phyloP scores from a whole-genome alignment of 2,329 filamentous ascomycete genomes.

The Penicillium sp. region DNA sequence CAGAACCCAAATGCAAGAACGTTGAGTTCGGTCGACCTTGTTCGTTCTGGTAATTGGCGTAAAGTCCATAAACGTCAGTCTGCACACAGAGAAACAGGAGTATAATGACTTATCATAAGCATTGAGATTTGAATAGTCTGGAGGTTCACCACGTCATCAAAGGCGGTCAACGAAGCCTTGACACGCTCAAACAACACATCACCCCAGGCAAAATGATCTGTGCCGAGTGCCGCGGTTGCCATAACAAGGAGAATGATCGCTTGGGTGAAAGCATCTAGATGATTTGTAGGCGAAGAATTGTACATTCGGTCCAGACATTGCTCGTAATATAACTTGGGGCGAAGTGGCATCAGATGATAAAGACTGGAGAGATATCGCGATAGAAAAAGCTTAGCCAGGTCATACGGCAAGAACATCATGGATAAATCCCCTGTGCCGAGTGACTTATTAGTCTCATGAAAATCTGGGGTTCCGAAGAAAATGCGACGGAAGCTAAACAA shows the following conservation, averaged over 20 bases:
- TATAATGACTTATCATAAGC: conserved; percentile 45
- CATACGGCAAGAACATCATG: conserved; percentile 41
- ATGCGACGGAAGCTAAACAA: conserved; percentile 40
- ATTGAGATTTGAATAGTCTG: conserved; percentile 46
- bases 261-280: conserved; percentile 36
- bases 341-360: conserved; percentile 41
- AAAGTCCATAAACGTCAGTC: conserved; percentile 13
- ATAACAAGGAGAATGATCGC: conserved; percentile 42
- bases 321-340: conserved; percentile 36
- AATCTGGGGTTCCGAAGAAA: conserved; percentile 43
- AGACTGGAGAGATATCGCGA: conserved; percentile 44
- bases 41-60: conserved; percentile 48
- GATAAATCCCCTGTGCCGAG: conserved; percentile 24
- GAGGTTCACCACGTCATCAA: conserved; percentile 48
- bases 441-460: conserved; percentile 28
- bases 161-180: conserved; percentile 36
- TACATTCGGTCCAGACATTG: conserved; percentile 39
- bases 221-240: conserved; percentile 40
- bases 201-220: conserved; percentile 41
- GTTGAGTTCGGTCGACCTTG: conserved; percentile 45
- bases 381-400: conserved; percentile 39
- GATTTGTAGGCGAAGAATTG: conserved; percentile 27
- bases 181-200: conserved; percentile 47
- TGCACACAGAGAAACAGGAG: background rate
- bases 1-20: conserved; percentile 43